A percentile compares a stretch with the other conserved stretches of the same genome.
Evolutionary conservation across 225 moss, liverwort and hornwort species (phyloP).

Genomic region (Bryum argenteum): DNA sequence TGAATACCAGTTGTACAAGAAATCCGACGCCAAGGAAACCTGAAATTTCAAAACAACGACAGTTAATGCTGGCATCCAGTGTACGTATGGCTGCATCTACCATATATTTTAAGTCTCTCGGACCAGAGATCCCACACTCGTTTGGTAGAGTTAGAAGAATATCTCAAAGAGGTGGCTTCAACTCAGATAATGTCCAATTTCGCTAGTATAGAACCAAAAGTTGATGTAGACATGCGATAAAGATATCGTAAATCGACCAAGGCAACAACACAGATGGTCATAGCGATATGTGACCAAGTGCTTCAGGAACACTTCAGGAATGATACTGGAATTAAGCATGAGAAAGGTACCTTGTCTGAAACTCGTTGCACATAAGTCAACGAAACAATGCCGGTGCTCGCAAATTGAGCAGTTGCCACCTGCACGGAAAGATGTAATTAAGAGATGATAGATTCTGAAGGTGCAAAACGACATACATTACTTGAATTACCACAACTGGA

Average conservation of each 20-base stretch:
- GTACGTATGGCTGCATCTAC: neutral
- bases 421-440: constrained; percentile 35
- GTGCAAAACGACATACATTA: neutral
- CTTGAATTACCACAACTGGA: too few relatives aligned
- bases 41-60: constrained; percentile 30
- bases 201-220: constrained; percentile 4
- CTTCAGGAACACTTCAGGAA: constrained; percentile 2
- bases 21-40: constrained; percentile 98
- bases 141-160: neutral
- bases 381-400: constrained; percentile 97
- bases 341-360: constrained; percentile 80
- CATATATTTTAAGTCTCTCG: neutral
- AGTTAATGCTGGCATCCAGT: neutral
- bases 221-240: constrained; percentile 11
- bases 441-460: neutral
- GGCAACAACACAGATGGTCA: constrained; percentile 4
- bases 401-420: constrained; percentile 98
- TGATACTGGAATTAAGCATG: neutral
- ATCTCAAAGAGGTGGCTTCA: neutral
- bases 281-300: constrained; percentile 11
- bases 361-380: constrained; percentile 99
- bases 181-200: constrained; percentile 9
- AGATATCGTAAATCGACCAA: constrained; percentile 1
- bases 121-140: neutral
- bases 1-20: constrained; percentile 98